Evolutionary conservation across 441 rosid species (phyloP).

Genomic region (Breynia disticha): DNA sequence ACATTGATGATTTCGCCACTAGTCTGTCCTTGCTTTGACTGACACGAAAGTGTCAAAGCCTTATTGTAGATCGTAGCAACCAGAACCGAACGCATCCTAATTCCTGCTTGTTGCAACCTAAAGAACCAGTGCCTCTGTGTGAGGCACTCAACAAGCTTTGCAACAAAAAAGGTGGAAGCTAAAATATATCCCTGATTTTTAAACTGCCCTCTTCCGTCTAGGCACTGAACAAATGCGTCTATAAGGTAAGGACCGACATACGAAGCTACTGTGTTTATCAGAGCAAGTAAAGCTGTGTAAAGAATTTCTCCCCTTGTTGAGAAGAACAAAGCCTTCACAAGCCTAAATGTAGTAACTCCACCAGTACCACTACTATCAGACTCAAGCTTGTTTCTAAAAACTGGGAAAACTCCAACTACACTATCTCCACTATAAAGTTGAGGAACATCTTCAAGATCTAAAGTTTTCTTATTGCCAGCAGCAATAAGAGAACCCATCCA

Average conservation of each 20-base stretch:
- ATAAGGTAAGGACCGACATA: conserved; percentile 82
- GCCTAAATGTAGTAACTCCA: conserved; percentile 41
- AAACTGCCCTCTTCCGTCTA: conserved; percentile 39
- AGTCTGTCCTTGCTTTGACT: conserved; percentile 39
- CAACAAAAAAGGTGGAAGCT: conserved; percentile 36
- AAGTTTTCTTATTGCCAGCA: conserved; percentile 59
- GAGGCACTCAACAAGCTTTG: conserved; percentile 44
- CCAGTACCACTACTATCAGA: conserved; percentile 23
- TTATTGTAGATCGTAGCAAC: conserved; percentile 42
- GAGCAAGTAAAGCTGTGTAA: conserved; percentile 36
- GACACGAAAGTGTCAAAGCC: conserved; percentile 43
- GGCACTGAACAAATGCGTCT: conserved; percentile 67
- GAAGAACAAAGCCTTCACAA: conserved; percentile 48
- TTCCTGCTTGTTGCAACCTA: conserved; percentile 35
- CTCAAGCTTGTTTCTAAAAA: conserved; percentile 41
- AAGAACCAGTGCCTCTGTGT: conserved; percentile 39
- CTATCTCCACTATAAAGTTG: conserved; percentile 54
- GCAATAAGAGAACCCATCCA: conserved; percentile 65
- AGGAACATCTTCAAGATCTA: conserved; percentile 81
- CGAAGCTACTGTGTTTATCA: conserved; percentile 36
- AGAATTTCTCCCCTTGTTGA: conserved; percentile 57
- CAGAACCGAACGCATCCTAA: conserved; percentile 31
- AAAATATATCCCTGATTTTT: conserved; percentile 38
- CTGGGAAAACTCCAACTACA: conserved; percentile 34
- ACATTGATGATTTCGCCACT: conserved; percentile 59